Conservation (phyloP, 352 stramenopile genomes). For the Phytopythium litorale region DNA sequence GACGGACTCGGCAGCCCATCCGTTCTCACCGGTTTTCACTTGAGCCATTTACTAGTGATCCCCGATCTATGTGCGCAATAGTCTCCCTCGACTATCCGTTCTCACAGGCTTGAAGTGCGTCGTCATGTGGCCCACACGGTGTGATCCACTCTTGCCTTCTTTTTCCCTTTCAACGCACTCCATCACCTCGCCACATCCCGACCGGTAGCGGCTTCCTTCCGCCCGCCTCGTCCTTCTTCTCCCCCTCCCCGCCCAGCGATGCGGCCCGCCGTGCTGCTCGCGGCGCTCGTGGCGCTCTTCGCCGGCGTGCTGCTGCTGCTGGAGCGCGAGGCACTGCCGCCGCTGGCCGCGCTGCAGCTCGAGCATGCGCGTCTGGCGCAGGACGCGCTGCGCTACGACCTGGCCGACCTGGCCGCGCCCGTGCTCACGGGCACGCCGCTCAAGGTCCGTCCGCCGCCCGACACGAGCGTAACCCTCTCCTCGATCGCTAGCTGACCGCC, state of each 20-base stretch:
- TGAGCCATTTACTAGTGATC: too few relatives aligned
- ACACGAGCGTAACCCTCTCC: not conserved
- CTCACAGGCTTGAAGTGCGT: not conserved
- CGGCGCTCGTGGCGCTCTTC: slow-evolving; percentile 36
- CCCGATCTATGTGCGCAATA: too few relatives aligned
- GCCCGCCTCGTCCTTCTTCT: not conserved
- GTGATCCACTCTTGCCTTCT: not conserved
- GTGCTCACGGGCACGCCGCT: slow-evolving; percentile 48
- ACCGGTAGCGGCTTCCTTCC: too few relatives aligned
- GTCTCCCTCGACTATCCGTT: not conserved
- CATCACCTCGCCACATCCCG: too few relatives aligned
- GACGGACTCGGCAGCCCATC: too few relatives aligned
- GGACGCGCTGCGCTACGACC: slow-evolving; percentile 39
- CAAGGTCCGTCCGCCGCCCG: slow-evolving; percentile 7
- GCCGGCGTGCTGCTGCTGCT: slow-evolving; percentile 45
- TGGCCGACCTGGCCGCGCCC: slow-evolving; percentile 39
- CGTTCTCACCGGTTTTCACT: too few relatives aligned
- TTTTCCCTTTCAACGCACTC: too few relatives aligned
- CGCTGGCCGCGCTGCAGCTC: slow-evolving; percentile 27
- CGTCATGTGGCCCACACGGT: not conserved
- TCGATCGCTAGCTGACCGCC: not conserved
- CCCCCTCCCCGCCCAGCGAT: slow-evolving; percentile 8
- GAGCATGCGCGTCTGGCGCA: slow-evolving; percentile 22
- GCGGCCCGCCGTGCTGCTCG: slow-evolving; percentile 27
- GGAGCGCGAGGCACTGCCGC: slow-evolving; percentile 38